Conservation (phyloP, 2,329 filamentous ascomycete genomes). For the Nakataea oryzae region DNA sequence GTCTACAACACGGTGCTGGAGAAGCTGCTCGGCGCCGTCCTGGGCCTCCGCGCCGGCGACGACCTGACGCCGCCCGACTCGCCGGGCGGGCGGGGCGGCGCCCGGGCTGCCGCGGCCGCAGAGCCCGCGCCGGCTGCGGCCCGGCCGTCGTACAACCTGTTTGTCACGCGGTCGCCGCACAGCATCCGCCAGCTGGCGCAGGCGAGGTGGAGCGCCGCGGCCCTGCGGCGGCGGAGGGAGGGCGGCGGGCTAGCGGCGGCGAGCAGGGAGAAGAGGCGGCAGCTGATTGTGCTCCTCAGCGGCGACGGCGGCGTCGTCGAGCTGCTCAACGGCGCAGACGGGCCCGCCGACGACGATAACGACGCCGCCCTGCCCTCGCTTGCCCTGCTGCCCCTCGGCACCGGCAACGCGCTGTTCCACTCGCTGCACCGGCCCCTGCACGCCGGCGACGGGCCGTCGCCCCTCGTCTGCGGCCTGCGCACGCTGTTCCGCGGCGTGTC, state of each 20-base stretch:
- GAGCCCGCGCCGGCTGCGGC: not conserved
- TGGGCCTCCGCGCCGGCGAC: slow-evolving; percentile 24
- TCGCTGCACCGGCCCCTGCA: slow-evolving; percentile 51
- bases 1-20: slow-evolving; percentile 47
- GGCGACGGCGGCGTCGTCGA: slow-evolving; percentile 85
- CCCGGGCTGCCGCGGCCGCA: not conserved
- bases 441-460: slow-evolving; percentile 32
- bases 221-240: slow-evolving; percentile 13
- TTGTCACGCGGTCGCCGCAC: slow-evolving; percentile 51
- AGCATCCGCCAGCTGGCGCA: slow-evolving; percentile 55
- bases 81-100: not conserved
- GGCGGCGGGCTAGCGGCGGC: slow-evolving; percentile 16
- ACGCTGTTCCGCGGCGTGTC: slow-evolving; percentile 49
- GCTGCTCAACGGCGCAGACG: slow-evolving; percentile 53
- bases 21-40: slow-evolving; percentile 36
- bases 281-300: slow-evolving; percentile 67
- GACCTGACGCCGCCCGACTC: not conserved
- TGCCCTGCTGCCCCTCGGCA: slow-evolving; percentile 49
- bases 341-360: slow-evolving; percentile 9
- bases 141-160: slow-evolving; percentile 32
- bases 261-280: slow-evolving; percentile 14
- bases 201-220: slow-evolving; percentile 14
- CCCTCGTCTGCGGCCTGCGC: slow-evolving; percentile 40
- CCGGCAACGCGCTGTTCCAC: slow-evolving; percentile 55
- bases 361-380: slow-evolving; percentile 28